phyloP scores from a whole-genome alignment of 2,329 filamentous ascomycete species.

The Lithohypha guttulata region DNA sequence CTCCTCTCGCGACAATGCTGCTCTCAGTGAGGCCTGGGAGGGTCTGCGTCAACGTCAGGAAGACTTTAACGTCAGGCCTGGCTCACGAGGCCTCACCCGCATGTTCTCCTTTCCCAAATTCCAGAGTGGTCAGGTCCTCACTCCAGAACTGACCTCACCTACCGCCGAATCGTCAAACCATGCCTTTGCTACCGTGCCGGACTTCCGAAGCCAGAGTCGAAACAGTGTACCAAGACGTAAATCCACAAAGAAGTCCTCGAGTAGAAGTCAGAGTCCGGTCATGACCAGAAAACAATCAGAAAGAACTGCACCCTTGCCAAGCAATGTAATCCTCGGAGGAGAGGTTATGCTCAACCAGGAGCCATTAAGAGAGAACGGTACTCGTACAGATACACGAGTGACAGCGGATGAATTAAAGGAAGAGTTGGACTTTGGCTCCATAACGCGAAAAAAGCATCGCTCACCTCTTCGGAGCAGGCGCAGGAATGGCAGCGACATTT shows the following conservation, averaged over 20 bases:
- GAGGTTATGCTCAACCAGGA: slow-evolving; percentile 16
- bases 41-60: slow-evolving; percentile 33
- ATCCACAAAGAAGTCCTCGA: slow-evolving; percentile 5
- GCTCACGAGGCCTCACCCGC: slow-evolving; percentile 12
- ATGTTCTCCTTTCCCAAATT: slow-evolving; percentile 19
- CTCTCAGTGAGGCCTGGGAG: slow-evolving; percentile 69
- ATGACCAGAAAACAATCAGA: slow-evolving; percentile 8
- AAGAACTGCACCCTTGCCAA: background rate
- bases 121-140: slow-evolving; percentile 8
- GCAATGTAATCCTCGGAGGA: slow-evolving; percentile 3
- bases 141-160: slow-evolving; percentile 6
- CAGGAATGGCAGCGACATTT: slow-evolving; percentile 1
- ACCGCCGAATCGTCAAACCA: slow-evolving; percentile 5
- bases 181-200: slow-evolving; percentile 5
- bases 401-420: slow-evolving; percentile 3
- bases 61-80: slow-evolving; percentile 8
- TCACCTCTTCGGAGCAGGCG: slow-evolving; percentile 5
- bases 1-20: slow-evolving; percentile 64
- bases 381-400: background rate
- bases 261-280: slow-evolving; percentile 6
- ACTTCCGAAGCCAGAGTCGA: slow-evolving; percentile 7
- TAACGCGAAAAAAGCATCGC: slow-evolving; percentile 6
- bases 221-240: background rate
- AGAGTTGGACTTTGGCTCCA: slow-evolving; percentile 5
- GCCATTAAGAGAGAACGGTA: background rate